Conservation (phyloP, 1,284 basidiomycete genomes). For the Malassezia vespertilionis region DNA sequence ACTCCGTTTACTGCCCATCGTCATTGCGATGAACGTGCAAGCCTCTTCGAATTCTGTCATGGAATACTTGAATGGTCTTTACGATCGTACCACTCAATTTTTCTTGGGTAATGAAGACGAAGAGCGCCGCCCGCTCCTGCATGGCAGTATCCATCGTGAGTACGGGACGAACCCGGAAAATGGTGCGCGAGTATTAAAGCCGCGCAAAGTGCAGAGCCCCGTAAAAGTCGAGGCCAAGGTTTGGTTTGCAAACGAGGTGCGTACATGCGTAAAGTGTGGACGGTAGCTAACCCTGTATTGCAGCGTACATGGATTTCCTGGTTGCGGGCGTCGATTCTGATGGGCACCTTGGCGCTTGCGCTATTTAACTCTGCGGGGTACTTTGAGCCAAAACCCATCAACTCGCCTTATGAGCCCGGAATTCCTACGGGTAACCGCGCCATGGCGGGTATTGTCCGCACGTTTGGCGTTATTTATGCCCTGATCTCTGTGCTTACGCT, state of each 20-base stretch:
- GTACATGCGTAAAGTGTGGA: slow-evolving; percentile 37
- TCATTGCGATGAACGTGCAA: no score
- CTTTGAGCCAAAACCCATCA: slow-evolving; percentile 22
- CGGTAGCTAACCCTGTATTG: neutral
- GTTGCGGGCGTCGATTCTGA: slow-evolving; percentile 70
- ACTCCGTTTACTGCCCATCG: no score
- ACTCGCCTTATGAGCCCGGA: slow-evolving; percentile 4
- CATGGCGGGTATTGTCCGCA: slow-evolving; percentile 12
- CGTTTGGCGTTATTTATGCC: slow-evolving; percentile 77
- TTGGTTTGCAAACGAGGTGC: slow-evolving; percentile 46
- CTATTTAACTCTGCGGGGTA: slow-evolving; percentile 69
- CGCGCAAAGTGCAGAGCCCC: slow-evolving; percentile 49
- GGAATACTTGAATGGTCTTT: slow-evolving; percentile 1
- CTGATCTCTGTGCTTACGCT: slow-evolving; percentile 52
- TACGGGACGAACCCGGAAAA: slow-evolving; percentile 21
- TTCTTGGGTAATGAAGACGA: neutral
- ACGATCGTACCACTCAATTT: slow-evolving; percentile 8
- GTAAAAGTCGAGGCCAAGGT: slow-evolving; percentile 46
- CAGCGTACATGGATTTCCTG: slow-evolving; percentile 69
- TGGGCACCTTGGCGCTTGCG: slow-evolving; percentile 74
- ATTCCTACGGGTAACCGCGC: neutral
- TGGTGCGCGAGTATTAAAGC: slow-evolving; percentile 46
- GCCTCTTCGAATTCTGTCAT: neutral
- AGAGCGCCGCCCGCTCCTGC: slow-evolving; percentile 12
- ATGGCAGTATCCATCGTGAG: slow-evolving; percentile 5